Base-by-base conservation (phyloP, 805 yeast species). In the Ogataea zsoltii region DNA sequence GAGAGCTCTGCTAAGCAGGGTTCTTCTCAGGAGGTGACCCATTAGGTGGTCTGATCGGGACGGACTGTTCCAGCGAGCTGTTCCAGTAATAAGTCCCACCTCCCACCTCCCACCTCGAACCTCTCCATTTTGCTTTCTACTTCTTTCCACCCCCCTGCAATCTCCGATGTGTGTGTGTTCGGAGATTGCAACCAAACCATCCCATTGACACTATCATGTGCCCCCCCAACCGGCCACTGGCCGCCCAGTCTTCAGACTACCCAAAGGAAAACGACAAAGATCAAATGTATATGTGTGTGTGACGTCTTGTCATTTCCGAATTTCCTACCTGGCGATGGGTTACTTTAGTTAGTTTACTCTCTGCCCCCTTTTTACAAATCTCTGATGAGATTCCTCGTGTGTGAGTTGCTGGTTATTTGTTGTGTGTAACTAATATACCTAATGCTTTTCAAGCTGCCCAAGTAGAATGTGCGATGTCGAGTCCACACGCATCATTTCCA, bases 201-300 rank as follows among this genome's bases (percentile, higher is more conserved):
- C 9, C 25, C 25, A 21, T 21, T 21, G 5, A 9, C 25, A n/a
- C n/a, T n/a, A n/a, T n/a, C n/a, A n/a, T n/a, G n/a, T n/a, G n/a
- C n/a, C n/a, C n/a, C n/a, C n/a, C n/a, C n/a, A 21, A 21, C 25
- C 25, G 25, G 25, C 25, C 25, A n/a, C n/a, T n/a, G n/a, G n/a
- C n/a, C n/a, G n/a, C n/a, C n/a, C n/a, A n/a, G n/a, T n/a, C n/a
- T n/a, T n/a, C n/a, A n/a, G n/a, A n/a, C n/a, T n/a, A n/a, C n/a
- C n/a, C n/a, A n/a, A n/a, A n/a, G n/a, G n/a, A 13, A 28, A 28
- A 6, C 31, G 31, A 28, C 13, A 43, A 41, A 34, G 26, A 29
- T 33, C 44, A 41, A 46, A 47, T 44, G 48, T 46, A 38, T 49
- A 47, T 49, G 48, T 51, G 52, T 51, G 53, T 51, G 55, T 51